These are phyloP conservation scores for Moesziomyces parantarcticus DNA, from an alignment of 1,284 basidiomycete genomes.

Conservation along the genomic window DNA sequence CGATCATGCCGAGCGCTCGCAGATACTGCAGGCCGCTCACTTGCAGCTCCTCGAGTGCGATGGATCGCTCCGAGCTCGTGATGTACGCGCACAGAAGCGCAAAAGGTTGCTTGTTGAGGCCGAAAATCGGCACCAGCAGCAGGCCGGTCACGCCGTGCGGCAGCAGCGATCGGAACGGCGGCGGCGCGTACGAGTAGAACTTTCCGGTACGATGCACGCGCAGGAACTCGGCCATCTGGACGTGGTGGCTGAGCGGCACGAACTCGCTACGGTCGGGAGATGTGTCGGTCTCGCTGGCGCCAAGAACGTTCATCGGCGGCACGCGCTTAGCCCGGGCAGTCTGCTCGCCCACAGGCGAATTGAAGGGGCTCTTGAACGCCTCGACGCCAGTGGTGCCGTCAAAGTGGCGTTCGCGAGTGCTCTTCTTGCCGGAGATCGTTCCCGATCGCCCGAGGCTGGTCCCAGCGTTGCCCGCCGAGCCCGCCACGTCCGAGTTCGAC, in stretches of 20 bases:
- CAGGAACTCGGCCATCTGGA: slow-evolving; percentile 61
- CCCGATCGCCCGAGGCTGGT: background rate
- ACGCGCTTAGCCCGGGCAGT: slow-evolving; percentile 41
- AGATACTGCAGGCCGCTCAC: slow-evolving; percentile 90
- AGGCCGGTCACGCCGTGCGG: slow-evolving; percentile 49
- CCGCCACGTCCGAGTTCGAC: slow-evolving; percentile 2
- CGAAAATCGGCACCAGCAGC: slow-evolving; percentile 80
- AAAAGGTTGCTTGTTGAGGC: slow-evolving; percentile 90
- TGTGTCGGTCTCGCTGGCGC: slow-evolving; percentile 47
- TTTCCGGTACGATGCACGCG: slow-evolving; percentile 52
- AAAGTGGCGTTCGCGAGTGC: slow-evolving; percentile 28
- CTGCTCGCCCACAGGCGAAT: slow-evolving; percentile 27
- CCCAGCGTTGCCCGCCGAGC: background rate
- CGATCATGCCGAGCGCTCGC: slow-evolving; percentile 88
- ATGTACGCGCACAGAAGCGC: slow-evolving; percentile 90
- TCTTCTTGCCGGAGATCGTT: slow-evolving; percentile 12
- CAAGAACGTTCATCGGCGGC: slow-evolving; percentile 61
- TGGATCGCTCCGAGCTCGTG: slow-evolving; percentile 78
- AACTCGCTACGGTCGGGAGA: slow-evolving; percentile 47
- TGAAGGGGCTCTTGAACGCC: slow-evolving; percentile 29
- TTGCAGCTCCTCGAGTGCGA: slow-evolving; percentile 76
- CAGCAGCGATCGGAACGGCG: slow-evolving; percentile 58
- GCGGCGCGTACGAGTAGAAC: slow-evolving; percentile 57
- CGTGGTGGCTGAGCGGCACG: slow-evolving; percentile 58
- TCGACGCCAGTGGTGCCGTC: slow-evolving; percentile 51